Evolutionary conservation across 768 basidiomycete genomes (phyloP), one percentile per base, ranked within the genome.

Genomic region (Flagelloscypha sp.): DNA sequence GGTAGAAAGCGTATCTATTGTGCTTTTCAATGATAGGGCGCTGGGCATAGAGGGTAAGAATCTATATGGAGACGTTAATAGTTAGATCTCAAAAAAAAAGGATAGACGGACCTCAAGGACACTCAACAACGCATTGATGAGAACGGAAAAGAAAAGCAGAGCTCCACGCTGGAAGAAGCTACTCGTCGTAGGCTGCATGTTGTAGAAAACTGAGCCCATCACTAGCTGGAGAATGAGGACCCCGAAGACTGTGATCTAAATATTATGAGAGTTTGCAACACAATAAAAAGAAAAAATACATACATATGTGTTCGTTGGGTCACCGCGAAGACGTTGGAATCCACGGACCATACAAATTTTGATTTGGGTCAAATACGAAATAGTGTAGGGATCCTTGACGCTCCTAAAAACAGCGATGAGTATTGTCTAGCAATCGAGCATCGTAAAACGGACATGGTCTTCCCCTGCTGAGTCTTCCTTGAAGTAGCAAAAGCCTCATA

Each of bases 131-230:
- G 59, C 57, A 37, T 58, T 29, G 19, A 15, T 7, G 36, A 17
- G 18, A 15, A 49, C 57, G 13, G 55, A 68, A 57, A 75, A 72
- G 59, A 72, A 76, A 16, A 79, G 52, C 11, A 72, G 50, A 51
- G 73, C 67, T 19, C 69, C 74, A 13, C 75, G 61, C 4, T 68
- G 63, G 35, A 45, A 49, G 36, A 43, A 56, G n/a, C 37, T 35
- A 12, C 28, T 33, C 3, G 68, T 67, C 10, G 46, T 46, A 23
- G 45, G 44, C 1, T 56, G 48, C 22, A 62, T 36, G 2, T 47
- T 43, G 36, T 61, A 57, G 53, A 66, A 70, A 22, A 66, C 51
- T 0, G 58, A 58, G 12, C 52, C 55, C 7, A 40, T 33, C 21
- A 56, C 9, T 1, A 35, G 46, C 23, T 49, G 47, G 10, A 54